Evolutionary conservation across 257 asterid species (phyloP).

Genomic region (Scutellaria minor): DNA sequence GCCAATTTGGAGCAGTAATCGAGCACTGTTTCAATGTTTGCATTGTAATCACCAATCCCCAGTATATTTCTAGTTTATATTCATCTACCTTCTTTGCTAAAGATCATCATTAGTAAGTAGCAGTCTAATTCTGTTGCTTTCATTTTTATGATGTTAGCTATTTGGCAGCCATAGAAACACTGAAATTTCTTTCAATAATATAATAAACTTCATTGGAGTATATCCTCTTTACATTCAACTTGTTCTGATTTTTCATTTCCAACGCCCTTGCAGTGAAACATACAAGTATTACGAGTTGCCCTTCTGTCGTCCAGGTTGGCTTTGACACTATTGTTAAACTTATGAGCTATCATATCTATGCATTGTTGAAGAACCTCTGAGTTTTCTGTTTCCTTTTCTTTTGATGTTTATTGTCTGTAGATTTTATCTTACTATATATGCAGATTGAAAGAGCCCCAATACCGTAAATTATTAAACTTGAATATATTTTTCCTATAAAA

Average conservation of each 20-base stretch:
- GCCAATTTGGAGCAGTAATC: not conserved
- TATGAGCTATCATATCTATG: not conserved
- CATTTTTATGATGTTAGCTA: slow-evolving; percentile 1
- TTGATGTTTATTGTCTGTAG: not conserved
- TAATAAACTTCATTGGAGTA: slow-evolving; percentile 11
- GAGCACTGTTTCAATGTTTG: not conserved
- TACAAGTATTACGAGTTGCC: slow-evolving; percentile 81
- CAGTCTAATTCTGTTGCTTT: not conserved
- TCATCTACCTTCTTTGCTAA: not conserved
- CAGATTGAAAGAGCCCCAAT: slow-evolving; percentile 11
- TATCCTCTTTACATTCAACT: slow-evolving; percentile 21
- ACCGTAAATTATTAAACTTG: not conserved
- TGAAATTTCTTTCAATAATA: not conserved
- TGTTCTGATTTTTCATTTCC: slow-evolving; percentile 42
- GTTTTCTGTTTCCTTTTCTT: slow-evolving; percentile 5
- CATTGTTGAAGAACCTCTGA: slow-evolving; percentile 24
- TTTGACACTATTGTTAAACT: slow-evolving; percentile 35
- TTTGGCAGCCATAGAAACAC: slow-evolving; percentile 1
- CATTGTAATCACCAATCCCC: not conserved
- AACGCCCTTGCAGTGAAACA: slow-evolving; percentile 84
- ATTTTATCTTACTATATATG: slow-evolving; percentile 10
- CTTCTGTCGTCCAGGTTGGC: slow-evolving; percentile 94
- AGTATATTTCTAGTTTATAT: not conserved
- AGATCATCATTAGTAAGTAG: not conserved
- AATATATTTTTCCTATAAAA: not conserved